Evolutionary conservation across 148 eudicot genomes (phyloP), one percentile per base, ranked within the genome.

Genomic region (Polygonum aviculare): DNA sequence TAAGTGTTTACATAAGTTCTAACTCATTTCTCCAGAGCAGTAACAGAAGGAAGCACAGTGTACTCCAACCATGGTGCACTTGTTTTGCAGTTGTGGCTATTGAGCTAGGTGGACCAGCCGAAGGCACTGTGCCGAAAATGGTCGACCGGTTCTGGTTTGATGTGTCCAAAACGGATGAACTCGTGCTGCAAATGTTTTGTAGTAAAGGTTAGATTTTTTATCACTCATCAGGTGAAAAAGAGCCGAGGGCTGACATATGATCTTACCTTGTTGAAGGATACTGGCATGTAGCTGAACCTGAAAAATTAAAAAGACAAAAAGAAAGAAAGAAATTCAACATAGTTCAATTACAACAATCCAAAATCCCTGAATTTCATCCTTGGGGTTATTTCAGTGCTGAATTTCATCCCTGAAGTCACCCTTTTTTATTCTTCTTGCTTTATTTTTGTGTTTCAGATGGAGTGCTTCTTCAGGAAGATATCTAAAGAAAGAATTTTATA

Each of bases 221-320:
- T 41, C 54, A 9, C 21, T 48, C 5, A 2, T 75, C 45, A 49
- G 35, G 8, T 36, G 38, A 71, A 21, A 4, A 19, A 38, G 33
- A 72, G 48, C 2, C 55, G 15, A 2, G 38, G 38, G 51, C 4
- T 59, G 41, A 44, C 15, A 69, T 26, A 22, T 49, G 12, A 40
- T 48, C 36, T 81, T 78, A 94, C 98, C 98, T 94, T 59, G 94
- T 95, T 51, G 96, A 88, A 51, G 90, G 91, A 82, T 85, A 95
- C 70, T 79, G 87, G 80, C 98, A 95, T 55, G 87, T 69, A 39
- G 77, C 86, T 60, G 82, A 82, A 85, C 98, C 98, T 94, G 94
- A 80, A 82, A 72, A 41, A 26, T 0, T 26, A 26, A 26, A 74
- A 52, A 77, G 40, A 5, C 14, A 19, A 65, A 31, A 15, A 36